phyloP scores from a whole-genome alignment of 495 filamentous ascomycete genomes.

The Margaritispora aquatica region DNA sequence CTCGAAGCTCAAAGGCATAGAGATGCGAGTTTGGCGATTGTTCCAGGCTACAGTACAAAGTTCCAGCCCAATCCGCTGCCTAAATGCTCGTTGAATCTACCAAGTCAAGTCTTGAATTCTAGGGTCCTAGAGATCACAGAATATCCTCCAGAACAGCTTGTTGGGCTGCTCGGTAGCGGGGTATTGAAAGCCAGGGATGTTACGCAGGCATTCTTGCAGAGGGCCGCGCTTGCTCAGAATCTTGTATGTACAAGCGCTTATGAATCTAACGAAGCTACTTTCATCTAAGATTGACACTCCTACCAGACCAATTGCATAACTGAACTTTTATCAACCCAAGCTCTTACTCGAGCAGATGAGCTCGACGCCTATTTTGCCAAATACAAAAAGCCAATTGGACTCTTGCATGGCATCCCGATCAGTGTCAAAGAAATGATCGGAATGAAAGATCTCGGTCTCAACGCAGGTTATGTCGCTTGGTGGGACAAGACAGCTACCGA shows the following conservation, averaged over 20 bases:
- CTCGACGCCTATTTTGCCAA: constrained; percentile 52
- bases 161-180: constrained; percentile 35
- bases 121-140: constrained; percentile 36
- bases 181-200: constrained; percentile 38
- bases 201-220: constrained; percentile 49
- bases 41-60: neutral
- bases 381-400: constrained; percentile 43
- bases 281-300: neutral
- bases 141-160: constrained; percentile 32
- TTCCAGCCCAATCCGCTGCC: neutral
- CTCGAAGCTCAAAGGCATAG: constrained; percentile 13
- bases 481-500: constrained; percentile 30
- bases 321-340: constrained; percentile 57
- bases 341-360: constrained; percentile 47
- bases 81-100: neutral
- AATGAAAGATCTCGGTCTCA: constrained; percentile 44
- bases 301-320: constrained; percentile 50
- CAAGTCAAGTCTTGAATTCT: neutral
- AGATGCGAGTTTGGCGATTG: constrained; percentile 7
- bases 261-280: neutral
- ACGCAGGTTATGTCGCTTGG: constrained; percentile 42
- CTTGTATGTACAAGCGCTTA: neutral
- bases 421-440: constrained; percentile 62
- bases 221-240: constrained; percentile 48
- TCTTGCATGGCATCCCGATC: constrained; percentile 62